A percentile compares a stretch with the other conserved stretches of the same genome.
Evolutionary conservation across 768 basidiomycete species (phyloP).

Genomic region (Mycena floridula): DNA sequence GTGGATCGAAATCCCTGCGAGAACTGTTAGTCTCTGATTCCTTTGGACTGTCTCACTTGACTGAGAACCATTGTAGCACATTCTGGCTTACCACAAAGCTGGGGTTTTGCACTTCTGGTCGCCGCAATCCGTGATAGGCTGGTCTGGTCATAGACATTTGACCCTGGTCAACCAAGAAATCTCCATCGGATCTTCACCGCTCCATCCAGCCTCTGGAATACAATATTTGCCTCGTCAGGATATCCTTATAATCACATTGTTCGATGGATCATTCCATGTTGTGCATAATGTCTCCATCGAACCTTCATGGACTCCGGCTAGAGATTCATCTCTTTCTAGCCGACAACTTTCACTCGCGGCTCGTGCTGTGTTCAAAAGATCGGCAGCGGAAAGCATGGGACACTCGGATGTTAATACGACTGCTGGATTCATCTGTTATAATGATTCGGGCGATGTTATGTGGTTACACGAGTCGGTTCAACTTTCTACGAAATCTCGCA

Average conservation of each 20-base stretch:
- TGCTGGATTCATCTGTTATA: constrained; percentile 54
- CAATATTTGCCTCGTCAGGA: constrained; percentile 46
- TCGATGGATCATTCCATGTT: constrained; percentile 68
- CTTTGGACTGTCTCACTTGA: background rate
- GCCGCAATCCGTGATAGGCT: constrained; percentile 41
- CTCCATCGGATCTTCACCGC: constrained; percentile 52
- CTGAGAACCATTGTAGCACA: constrained; percentile 24
- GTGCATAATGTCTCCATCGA: constrained; percentile 43
- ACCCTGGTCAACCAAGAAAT: constrained; percentile 38
- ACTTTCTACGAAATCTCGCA: background rate
- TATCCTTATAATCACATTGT: constrained; percentile 48
- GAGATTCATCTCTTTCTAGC: constrained; percentile 25
- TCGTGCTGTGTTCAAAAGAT: constrained; percentile 43
- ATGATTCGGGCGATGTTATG: constrained; percentile 42
- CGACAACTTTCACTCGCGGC: constrained; percentile 39
- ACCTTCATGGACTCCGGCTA: constrained; percentile 34
- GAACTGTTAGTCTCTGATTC: constrained; percentile 18
- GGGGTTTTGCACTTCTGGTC: constrained; percentile 58
- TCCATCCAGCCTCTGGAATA: constrained; percentile 56
- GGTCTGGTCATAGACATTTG: constrained; percentile 24
- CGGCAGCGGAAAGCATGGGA: constrained; percentile 35
- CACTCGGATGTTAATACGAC: constrained; percentile 52
- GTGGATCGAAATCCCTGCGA: constrained; percentile 37
- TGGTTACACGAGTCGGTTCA: constrained; percentile 78
- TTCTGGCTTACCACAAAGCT: constrained; percentile 51